These are phyloP conservation scores for Penicillium daleae DNA, from an alignment of 495 filamentous ascomycete species.

Conservation along the genomic window DNA sequence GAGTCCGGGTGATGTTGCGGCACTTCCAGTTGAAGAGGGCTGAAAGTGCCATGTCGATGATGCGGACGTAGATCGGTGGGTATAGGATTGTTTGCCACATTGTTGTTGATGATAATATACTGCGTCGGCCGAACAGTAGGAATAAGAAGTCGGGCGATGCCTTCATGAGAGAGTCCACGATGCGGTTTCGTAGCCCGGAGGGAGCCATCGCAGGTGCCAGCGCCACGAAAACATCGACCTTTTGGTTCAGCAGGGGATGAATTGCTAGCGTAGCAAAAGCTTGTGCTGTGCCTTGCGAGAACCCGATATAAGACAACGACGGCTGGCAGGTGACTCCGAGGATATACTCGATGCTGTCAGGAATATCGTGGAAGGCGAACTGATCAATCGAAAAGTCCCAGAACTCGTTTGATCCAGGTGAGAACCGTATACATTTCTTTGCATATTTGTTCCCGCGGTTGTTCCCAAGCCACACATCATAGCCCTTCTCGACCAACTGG, in stretches of 20 bases:
- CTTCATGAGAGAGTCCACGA: conserved; percentile 92
- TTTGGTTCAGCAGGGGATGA: conserved; percentile 88
- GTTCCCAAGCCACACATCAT: conserved; percentile 98
- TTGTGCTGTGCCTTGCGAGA: conserved; percentile 95
- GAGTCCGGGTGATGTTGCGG: conserved; percentile 80
- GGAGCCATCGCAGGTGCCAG: conserved; percentile 96
- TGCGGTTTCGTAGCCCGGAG: conserved; percentile 80
- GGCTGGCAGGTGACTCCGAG: conserved; percentile 78
- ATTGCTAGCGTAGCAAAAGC: conserved; percentile 95
- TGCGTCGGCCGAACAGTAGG: conserved; percentile 91
- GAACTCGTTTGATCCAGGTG: conserved; percentile 76
- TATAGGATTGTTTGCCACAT: conserved; percentile 98
- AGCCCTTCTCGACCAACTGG: conserved; percentile 85
- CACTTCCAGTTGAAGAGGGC: conserved; percentile 91
- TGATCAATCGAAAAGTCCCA: conserved; percentile 99
- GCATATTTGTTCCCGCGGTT: conserved; percentile 99
- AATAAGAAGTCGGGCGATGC: conserved; percentile 91
- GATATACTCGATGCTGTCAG: conserved; percentile 90
- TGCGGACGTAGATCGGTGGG: conserved; percentile 87
- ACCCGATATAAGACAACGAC: conserved; percentile 94
- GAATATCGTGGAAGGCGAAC: conserved; percentile 97
- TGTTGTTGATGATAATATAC: conserved; percentile 87
- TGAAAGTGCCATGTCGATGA: conserved; percentile 79
- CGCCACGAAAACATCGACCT: conserved; percentile 96
- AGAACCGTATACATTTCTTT: conserved; percentile 79